A percentile compares a stretch with the other conserved stretches of the same genome.
phyloP scores from a whole-genome alignment of 345 rosid genomes.

The Hevea brasiliensis region DNA sequence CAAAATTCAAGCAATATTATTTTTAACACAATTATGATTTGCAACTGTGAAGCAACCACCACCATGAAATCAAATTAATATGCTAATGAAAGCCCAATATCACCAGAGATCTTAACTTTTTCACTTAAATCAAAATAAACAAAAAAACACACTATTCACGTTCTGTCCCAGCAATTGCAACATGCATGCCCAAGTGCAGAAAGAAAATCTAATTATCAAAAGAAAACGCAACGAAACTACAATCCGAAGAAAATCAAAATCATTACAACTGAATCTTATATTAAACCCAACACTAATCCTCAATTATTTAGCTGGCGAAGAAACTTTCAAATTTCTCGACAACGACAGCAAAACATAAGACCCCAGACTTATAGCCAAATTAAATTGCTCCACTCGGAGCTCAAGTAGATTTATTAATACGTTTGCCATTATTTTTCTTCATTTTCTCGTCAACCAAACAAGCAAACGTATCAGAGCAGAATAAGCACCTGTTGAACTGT shows the following conservation, averaged over 20 bases:
- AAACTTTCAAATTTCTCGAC: not conserved
- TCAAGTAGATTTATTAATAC: not conserved
- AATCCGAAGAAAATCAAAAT: too few species aligned
- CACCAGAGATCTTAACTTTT: not conserved
- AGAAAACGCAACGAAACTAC: too few species aligned
- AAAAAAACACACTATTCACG: too few species aligned
- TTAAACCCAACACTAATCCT: not conserved
- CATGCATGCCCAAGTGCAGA: not conserved
- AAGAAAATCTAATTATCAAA: not conserved
- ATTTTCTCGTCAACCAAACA: constrained; percentile 19
- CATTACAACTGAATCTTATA: not conserved
- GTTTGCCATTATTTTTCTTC: not conserved
- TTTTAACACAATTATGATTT: not conserved
- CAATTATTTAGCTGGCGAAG: not conserved
- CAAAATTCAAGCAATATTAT: too few species aligned
- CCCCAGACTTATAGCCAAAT: not conserved
- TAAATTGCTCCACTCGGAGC: too few species aligned
- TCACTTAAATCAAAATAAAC: too few species aligned
- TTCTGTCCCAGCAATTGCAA: not conserved
- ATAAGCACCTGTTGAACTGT: constrained; percentile 39
- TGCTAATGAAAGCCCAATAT: not conserved
- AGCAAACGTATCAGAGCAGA: not conserved
- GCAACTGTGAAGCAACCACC: not conserved
- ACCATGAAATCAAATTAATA: not conserved
- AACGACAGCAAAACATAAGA: not conserved